Percentiles rank a stretch among this genome's conserved stretches.
Conservation (phyloP, 2,329 filamentous ascomycete genomes). For the Trichophyton rubrum region DNA sequence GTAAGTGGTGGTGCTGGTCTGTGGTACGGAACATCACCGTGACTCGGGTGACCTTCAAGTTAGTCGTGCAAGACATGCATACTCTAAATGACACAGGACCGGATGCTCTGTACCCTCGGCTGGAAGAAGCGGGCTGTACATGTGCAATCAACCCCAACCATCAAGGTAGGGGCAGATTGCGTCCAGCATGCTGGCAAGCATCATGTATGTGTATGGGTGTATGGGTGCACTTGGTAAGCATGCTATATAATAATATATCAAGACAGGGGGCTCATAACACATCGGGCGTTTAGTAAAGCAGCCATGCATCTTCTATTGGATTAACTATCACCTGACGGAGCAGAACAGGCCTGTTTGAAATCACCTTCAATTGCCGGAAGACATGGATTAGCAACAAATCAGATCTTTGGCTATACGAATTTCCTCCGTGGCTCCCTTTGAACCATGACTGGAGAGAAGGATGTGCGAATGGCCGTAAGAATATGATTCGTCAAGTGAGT, state of each 20-base stretch:
- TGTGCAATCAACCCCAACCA: neutral
- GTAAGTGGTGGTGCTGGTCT: neutral
- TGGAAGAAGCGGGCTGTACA: neutral
- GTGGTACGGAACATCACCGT: neutral
- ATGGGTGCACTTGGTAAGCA: neutral
- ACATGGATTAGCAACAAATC: neutral
- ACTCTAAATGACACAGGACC: neutral
- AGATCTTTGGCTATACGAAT: neutral
- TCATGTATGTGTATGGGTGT: neutral
- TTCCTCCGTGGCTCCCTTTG: neutral
- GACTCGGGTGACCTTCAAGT: neutral
- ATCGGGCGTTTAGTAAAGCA: neutral
- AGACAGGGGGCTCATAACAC: neutral
- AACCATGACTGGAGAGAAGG: neutral
- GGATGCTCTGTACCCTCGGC: neutral
- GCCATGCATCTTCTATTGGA: neutral
- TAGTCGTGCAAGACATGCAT: neutral
- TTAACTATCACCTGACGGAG: neutral
- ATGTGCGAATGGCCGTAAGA: neutral
- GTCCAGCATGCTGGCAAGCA: neutral
- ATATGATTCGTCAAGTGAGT: neutral
- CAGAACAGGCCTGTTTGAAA: conserved; percentile 1
- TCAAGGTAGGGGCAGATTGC: neutral
- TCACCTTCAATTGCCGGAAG: conserved; percentile 3
- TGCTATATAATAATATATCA: neutral